Conservation (phyloP, 1,139 yeast genomes). For the Blastobotrys ciferrii region DNA sequence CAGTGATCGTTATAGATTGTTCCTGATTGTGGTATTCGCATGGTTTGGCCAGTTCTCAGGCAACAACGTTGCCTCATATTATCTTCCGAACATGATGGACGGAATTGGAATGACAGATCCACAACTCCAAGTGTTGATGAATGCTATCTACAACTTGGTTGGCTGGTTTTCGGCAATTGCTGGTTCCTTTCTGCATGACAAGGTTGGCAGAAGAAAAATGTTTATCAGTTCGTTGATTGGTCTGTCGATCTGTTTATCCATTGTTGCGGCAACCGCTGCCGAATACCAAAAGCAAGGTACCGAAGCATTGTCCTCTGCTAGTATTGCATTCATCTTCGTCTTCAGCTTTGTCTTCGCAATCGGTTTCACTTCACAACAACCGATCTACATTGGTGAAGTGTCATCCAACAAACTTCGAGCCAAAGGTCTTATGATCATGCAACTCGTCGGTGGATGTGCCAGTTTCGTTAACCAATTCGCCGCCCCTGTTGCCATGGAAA, state of each 20-base stretch:
- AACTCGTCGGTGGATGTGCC: conserved; percentile 22
- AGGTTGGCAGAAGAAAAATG: conserved; percentile 21
- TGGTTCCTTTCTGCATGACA: conserved; percentile 19
- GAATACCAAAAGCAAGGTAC: conserved; percentile 12
- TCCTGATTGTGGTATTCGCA: conserved; percentile 14
- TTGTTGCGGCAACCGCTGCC: conserved; percentile 22
- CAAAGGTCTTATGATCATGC: conserved; percentile 30
- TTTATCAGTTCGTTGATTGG: conserved; percentile 10
- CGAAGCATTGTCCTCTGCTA: conserved; percentile 14
- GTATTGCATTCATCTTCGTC: conserved; percentile 20
- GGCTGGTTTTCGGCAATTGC: conserved; percentile 10
- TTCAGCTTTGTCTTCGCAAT: conserved; percentile 17
- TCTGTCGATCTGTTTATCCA: conserved; percentile 16
- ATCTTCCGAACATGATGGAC: conserved; percentile 13
- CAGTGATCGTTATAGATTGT: conserved; percentile 32
- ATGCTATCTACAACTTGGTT: conserved; percentile 8
- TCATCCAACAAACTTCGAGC: conserved; percentile 39
- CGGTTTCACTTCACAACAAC: conserved; percentile 26
- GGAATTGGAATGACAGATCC: conserved; percentile 12
- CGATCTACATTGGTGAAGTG: conserved; percentile 37
- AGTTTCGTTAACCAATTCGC: conserved; percentile 46
- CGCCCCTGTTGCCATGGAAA: conserved; percentile 56
- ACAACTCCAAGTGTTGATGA: conserved; percentile 9
- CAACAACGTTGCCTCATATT: conserved; percentile 15
- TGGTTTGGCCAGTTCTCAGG: conserved; percentile 18